These are phyloP conservation scores for Penicillium verrucosum DNA, from an alignment of 2,329 filamentous ascomycete species.

Conservation along the genomic window DNA sequence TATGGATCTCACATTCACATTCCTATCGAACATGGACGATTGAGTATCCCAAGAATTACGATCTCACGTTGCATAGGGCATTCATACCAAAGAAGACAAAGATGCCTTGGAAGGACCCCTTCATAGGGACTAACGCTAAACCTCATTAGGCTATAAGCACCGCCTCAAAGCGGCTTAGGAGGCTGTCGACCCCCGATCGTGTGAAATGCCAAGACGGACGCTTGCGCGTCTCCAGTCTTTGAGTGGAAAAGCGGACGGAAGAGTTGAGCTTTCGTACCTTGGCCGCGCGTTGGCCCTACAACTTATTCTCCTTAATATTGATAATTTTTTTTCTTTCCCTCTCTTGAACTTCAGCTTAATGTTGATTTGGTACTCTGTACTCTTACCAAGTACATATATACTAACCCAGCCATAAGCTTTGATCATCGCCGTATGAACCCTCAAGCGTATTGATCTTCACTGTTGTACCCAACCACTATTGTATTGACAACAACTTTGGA, in stretches of 20 bases:
- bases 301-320: background rate
- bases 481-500: background rate
- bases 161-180: conserved; percentile 22
- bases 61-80: conserved; percentile 3
- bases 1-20: background rate
- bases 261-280: conserved; percentile 2
- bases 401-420: background rate
- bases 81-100: conserved; percentile 1
- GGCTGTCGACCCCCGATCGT: conserved; percentile 34
- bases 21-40: background rate
- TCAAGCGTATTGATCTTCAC: background rate
- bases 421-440: background rate
- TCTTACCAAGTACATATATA: background rate
- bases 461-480: background rate
- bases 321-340: background rate
- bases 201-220: conserved; percentile 36
- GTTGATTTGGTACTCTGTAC: background rate
- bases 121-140: background rate
- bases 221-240: conserved; percentile 39
- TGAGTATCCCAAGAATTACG: background rate
- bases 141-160: background rate
- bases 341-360: background rate
- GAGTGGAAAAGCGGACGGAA: conserved; percentile 9
- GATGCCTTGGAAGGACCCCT: conserved; percentile 23
- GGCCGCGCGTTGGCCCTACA: conserved; percentile 6